phyloP scores from a whole-genome alignment of 2,329 filamentous ascomycete species.

The Cryphonectria japonica region DNA sequence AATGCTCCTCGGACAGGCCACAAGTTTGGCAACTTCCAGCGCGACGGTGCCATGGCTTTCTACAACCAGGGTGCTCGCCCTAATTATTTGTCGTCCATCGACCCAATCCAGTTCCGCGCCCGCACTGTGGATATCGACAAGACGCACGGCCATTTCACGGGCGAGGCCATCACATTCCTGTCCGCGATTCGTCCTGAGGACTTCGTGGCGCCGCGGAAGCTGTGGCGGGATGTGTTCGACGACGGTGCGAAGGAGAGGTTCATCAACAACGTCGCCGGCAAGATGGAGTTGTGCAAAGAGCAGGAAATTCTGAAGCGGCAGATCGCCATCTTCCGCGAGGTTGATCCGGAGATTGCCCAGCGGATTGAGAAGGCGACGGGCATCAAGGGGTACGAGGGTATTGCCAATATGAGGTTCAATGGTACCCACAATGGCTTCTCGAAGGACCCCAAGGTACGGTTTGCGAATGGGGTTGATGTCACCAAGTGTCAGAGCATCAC shows the following conservation, averaged over 20 bases:
- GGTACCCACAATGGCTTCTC: slow-evolving; percentile 66
- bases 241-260: slow-evolving; percentile 61
- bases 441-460: slow-evolving; percentile 47
- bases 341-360: slow-evolving; percentile 59
- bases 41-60: slow-evolving; percentile 72
- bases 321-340: slow-evolving; percentile 68
- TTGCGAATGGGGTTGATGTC: slow-evolving; percentile 54
- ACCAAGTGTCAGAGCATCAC: slow-evolving; percentile 15
- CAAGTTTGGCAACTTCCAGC: slow-evolving; percentile 66
- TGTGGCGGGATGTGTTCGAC: slow-evolving; percentile 67
- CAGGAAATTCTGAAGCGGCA: slow-evolving; percentile 66
- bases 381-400: slow-evolving; percentile 60
- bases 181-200: slow-evolving; percentile 45
- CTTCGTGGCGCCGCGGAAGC: slow-evolving; percentile 53
- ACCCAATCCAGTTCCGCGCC: slow-evolving; percentile 41
- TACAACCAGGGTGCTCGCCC: slow-evolving; percentile 67
- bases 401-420: slow-evolving; percentile 59
- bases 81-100: slow-evolving; percentile 51
- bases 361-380: slow-evolving; percentile 66
- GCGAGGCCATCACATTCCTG: slow-evolving; percentile 44
- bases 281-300: slow-evolving; percentile 62
- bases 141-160: slow-evolving; percentile 44
- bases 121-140: slow-evolving; percentile 44
- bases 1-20: slow-evolving; percentile 58
- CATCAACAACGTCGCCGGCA: slow-evolving; percentile 62